Conservation (phyloP, 163 green algal genomes). For the Trebouxia gelatinosa region DNA sequence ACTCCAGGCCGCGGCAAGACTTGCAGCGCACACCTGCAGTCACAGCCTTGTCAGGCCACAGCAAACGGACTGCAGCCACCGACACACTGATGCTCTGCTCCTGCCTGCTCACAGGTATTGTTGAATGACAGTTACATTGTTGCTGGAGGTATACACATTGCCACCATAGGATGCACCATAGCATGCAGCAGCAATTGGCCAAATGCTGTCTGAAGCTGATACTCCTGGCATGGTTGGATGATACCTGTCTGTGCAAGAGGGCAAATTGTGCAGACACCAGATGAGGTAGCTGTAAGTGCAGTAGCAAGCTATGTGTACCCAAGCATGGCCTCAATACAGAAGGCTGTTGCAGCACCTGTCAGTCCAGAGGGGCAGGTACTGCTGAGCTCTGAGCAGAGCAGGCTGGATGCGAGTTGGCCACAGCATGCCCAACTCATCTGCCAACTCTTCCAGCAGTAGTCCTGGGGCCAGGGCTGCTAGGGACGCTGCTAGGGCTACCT, state of each 20-base stretch:
- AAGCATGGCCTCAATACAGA: background rate
- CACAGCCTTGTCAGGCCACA: too few species aligned
- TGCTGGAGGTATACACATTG: background rate
- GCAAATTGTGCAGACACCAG: too few species aligned
- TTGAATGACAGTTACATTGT: background rate
- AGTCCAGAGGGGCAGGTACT: background rate
- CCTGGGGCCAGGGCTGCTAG: background rate
- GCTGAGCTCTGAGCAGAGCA: constrained; percentile 4
- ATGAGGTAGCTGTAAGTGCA: too few species aligned
- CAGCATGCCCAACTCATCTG: constrained; percentile 8
- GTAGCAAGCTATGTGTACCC: background rate
- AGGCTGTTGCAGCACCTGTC: constrained; percentile 20
- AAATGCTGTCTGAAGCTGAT: background rate
- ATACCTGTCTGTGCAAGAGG: too few species aligned
- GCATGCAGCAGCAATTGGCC: background rate
- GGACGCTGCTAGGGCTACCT: constrained; percentile 6
- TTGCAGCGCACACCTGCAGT: constrained; percentile 9
- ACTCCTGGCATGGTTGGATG: too few species aligned
- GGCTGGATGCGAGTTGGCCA: constrained; percentile 16
- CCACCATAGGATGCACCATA: background rate
- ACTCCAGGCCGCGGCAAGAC: constrained; percentile 1
- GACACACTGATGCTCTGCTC: background rate
- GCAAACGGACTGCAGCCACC: background rate
- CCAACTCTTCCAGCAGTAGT: constrained; percentile 13
- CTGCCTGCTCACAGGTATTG: background rate